Base-by-base conservation (phyloP, 805 yeast genomes). In the Candida chauliodis region DNA sequence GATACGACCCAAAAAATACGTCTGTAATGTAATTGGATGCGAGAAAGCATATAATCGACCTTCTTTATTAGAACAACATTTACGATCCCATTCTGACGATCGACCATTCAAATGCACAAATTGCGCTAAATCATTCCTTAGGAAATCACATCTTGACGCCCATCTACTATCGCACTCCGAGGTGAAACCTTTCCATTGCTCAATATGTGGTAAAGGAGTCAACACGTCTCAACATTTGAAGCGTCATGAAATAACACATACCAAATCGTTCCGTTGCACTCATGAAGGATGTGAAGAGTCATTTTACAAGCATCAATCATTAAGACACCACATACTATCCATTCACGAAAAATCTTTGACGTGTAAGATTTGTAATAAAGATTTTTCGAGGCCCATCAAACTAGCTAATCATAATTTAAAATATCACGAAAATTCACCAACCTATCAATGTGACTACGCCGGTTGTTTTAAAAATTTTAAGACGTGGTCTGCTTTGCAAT, bases 221-320 rank as follows among this genome's bases (percentile, higher is more conserved):
- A 81, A 80, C 37, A 74, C 95, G 0, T 58, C 57, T 36, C 98
- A 93, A 61, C 97, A 90, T 53, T 66, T 88, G 40, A 76, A 73
- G 44, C 72, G 96, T 37, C 99, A 93, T 57, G 88, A 82, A 59
- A 72, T 76, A 26, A 83, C 95, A 2, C 98, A 93, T 56, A 78
- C 79, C 3, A 64, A 58, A 38, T 75, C 87, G 1, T 81, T 80
- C 50, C 43, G 46, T 17, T 88, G 96, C 56, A 50, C 72, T 2
- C 65, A 72, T 46, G 81, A 72, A 17, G 76, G 69, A 2, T 93
- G 99, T 53, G 46, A 49, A 0, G 86, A 79, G 47, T 57, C 79
- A 0, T 91, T 88, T 51, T 75, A 79, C 52, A 84, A 83, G 48
- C 87, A 83, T 56, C 86, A 84, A 42, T 80, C 86, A 11, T 66